These are phyloP conservation scores for Aspergillus asperescens DNA, from an alignment of 495 filamentous ascomycete genomes.

Conservation along the genomic window DNA sequence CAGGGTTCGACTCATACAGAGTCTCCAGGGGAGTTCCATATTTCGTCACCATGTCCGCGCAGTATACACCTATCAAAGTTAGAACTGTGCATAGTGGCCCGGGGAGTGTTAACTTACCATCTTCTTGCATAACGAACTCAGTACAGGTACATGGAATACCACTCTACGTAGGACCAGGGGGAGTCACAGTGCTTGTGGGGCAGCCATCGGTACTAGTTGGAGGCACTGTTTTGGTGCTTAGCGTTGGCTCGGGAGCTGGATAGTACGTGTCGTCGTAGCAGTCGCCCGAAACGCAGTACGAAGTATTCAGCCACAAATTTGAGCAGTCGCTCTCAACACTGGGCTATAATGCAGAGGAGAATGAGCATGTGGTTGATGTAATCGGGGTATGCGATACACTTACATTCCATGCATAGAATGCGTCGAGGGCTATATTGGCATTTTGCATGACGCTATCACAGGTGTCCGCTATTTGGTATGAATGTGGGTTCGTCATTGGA, in stretches of 20 bases:
- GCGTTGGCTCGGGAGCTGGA: not conserved
- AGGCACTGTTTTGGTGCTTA: not conserved
- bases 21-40: not conserved
- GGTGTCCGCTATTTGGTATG: not conserved
- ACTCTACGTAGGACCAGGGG: not conserved
- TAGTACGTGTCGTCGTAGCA: not conserved
- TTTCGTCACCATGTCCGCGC: not conserved
- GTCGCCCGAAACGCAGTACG: not conserved
- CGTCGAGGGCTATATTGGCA: conserved; percentile 1
- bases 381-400: not conserved
- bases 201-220: not conserved
- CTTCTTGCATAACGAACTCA: not conserved
- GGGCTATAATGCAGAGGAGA: not conserved
- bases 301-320: conserved; percentile 1
- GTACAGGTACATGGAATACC: not conserved
- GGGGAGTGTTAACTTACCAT: not conserved
- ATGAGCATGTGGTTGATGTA: not conserved
- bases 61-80: not conserved
- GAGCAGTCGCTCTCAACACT: conserved; percentile 1
- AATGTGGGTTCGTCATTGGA: not conserved
- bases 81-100: too few relatives aligned
- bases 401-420: conserved; percentile 7
- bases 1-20: conserved; percentile 1
- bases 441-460: not conserved
- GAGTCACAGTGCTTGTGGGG: not conserved